Base-by-base conservation (phyloP, 75 land plant species). In the Pinus taeda region DNA sequence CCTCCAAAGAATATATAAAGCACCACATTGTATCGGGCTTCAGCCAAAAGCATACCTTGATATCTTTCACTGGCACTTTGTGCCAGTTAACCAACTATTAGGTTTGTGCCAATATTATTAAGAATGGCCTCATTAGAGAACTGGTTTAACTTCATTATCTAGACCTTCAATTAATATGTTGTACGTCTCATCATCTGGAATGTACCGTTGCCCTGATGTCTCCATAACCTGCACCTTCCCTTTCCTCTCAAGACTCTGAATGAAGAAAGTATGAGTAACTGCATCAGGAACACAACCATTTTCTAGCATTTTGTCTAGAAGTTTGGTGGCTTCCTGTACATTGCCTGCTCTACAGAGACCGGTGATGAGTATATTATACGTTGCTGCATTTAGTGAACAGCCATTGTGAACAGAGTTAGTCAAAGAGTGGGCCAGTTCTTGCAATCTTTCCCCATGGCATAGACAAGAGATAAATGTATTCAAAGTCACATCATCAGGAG, bases 281-380 rank as follows among this genome's bases (percentile, higher is more conserved):
- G 82, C 82, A 83, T 85, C 88, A 11, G 92, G 89, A 3, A 84
- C 78, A 78, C 81, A 84, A 66, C 85, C 88, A 17, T 74, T 77
- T 57, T 81, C 84, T 33, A 82, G 66, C 92, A 90, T 90, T 42
- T 60, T 15, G 24, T 86, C 84, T 73, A 85, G 75, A 13, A 87
- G 62, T n/a, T 56, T 63, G 9, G 74, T 66, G 6, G 87, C 89
- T 18, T 77, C 74, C 14, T 60, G 59, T 59, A 74, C 37, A 49
- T 59, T 30, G 5, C 83, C 83, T 58, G 75, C 83, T 78, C 77
- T 87, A 74, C 82, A 79, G 1, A 90, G 78, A 42, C 79, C 79
- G 83, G 69, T 77, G 15, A 90, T 81, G 14, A 87, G 74, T 14
- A 81, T 69, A 69, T 87, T 90, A 61, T 79, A 87, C 17, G 77